These are phyloP conservation scores for Ormosia semicastrata DNA, from an alignment of 306 rosid genomes.

Conservation along the genomic window DNA sequence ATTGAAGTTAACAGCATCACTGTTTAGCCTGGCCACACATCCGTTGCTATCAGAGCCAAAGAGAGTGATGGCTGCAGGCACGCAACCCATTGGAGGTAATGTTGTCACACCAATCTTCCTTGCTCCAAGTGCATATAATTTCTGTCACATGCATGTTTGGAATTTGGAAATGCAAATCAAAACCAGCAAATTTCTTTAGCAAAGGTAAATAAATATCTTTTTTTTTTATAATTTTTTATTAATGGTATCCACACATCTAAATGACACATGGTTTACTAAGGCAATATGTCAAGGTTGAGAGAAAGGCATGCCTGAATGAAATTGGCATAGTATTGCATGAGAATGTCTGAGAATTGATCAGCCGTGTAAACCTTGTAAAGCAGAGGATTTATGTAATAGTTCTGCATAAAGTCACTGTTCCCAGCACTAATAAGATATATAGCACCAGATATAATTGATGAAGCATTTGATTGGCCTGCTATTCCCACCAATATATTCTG, in stretches of 20 bases:
- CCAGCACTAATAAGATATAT: conserved; percentile 66
- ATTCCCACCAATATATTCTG: conserved; percentile 47
- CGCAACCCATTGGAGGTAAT: conserved; percentile 77
- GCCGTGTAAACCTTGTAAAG: conserved; percentile 54
- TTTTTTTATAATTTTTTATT: not conserved
- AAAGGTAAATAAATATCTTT: not conserved
- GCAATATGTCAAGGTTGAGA: not conserved
- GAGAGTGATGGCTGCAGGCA: conserved; percentile 70
- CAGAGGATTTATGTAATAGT: conserved; percentile 78
- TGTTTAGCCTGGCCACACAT: conserved; percentile 56
- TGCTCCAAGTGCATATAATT: conserved; percentile 69
- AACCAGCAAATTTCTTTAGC: not conserved
- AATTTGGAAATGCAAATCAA: conserved; percentile 4
- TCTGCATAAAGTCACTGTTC: conserved; percentile 80
- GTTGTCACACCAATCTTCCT: conserved; percentile 74
- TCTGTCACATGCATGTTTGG: conserved; percentile 44
- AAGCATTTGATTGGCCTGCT: conserved; percentile 52
- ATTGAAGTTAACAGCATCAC: conserved; percentile 62
- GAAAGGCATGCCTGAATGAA: conserved; percentile 61
- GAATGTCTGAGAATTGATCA: conserved; percentile 64
- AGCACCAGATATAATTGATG: conserved; percentile 56
- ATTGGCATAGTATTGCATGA: conserved; percentile 38
- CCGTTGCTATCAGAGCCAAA: conserved; percentile 53
- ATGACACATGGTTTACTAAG: not conserved
- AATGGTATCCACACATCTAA: not conserved